These are phyloP conservation scores for Adansonia rubrostipa DNA, from an alignment of 441 rosid species.

Conservation along the genomic window DNA sequence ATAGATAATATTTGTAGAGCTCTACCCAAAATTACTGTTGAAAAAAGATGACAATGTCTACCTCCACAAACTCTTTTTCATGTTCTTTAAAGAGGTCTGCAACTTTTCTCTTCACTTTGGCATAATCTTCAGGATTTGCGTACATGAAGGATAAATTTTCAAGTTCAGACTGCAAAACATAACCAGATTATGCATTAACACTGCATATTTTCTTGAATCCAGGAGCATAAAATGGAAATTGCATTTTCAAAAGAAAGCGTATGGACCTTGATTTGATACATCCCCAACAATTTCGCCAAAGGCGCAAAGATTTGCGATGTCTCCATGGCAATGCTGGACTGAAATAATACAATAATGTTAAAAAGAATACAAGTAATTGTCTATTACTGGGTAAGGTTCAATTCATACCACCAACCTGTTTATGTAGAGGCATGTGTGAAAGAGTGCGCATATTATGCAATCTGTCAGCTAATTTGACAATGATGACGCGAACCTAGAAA, in stretches of 20 bases:
- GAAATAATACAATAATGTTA: slow-evolving; percentile 43
- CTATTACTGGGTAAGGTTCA: slow-evolving; percentile 29
- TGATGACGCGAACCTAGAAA: slow-evolving; percentile 92
- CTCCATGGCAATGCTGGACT: slow-evolving; percentile 95
- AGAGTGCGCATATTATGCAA: slow-evolving; percentile 98
- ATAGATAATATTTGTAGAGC: not conserved
- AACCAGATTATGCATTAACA: slow-evolving; percentile 14
- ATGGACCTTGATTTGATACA: slow-evolving; percentile 90
- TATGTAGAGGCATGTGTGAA: slow-evolving; percentile 89
- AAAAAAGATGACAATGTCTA: slow-evolving; percentile 27
- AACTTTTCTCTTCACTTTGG: slow-evolving; percentile 73
- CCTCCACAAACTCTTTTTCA: slow-evolving; percentile 90
- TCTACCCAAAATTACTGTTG: not conserved
- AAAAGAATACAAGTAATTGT: slow-evolving; percentile 12
- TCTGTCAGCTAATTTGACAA: slow-evolving; percentile 97
- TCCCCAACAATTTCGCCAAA: slow-evolving; percentile 89
- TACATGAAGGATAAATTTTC: slow-evolving; percentile 95
- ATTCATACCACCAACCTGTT: slow-evolving; percentile 65
- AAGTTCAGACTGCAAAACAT: slow-evolving; percentile 81
- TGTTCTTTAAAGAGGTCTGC: slow-evolving; percentile 84
- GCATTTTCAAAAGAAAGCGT: not conserved
- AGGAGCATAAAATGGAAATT: slow-evolving; percentile 5
- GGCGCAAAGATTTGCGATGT: slow-evolving; percentile 97
- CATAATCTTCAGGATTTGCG: slow-evolving; percentile 84
- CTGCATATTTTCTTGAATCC: not conserved